Evolutionary conservation across 768 basidiomycete genomes (phyloP), one percentile per base, ranked within the genome.

Genomic region (Psilocybe sp.): DNA sequence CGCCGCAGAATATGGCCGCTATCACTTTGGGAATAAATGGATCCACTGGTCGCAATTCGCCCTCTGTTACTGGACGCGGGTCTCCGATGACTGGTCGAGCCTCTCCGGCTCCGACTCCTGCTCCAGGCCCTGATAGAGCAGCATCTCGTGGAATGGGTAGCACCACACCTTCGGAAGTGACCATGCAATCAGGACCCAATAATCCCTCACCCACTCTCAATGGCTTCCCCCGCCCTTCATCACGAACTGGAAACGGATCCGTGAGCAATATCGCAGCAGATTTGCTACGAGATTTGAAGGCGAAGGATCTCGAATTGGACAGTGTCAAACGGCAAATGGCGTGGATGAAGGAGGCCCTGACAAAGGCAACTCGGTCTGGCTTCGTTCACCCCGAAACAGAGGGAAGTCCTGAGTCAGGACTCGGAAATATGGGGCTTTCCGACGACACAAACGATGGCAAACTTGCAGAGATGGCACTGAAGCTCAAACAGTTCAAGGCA

Each of bases 401-500:
- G 43, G 82, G 78, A 31, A 70, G 71, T 44, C 58, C 58, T 9
- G 65, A 61, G 18, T 73, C 53, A 62, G 65, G 65, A 36, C 64
- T 63, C n/a, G 51, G 57, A 50, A 65, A 56, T 20, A 47, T 49
- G 18, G 33, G 23, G n/a, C 12, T 40, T 33, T 61, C 59, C 36
- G 70, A 72, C 33, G 78, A 78, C 20, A 78, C 76, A 37, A 46
- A 46, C 18, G 75, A 77, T 33, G 74, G 72, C 48, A 75, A 74
- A 60, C 72, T 85, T 50, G 74, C 80, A 2, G 89, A 93, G 55
- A 77, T 92, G 66, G 73, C 88, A 4, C 69, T 97, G 49, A 81
- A 78, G 61, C 81, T 98, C 61, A 98, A 96, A 72, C 85, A 92
- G 62, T 88, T 93, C 65, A 84, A 85, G 65, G 88, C 91, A 10